phyloP scores from a whole-genome alignment of 805 yeast genomes.

The Millerozyma miso region DNA sequence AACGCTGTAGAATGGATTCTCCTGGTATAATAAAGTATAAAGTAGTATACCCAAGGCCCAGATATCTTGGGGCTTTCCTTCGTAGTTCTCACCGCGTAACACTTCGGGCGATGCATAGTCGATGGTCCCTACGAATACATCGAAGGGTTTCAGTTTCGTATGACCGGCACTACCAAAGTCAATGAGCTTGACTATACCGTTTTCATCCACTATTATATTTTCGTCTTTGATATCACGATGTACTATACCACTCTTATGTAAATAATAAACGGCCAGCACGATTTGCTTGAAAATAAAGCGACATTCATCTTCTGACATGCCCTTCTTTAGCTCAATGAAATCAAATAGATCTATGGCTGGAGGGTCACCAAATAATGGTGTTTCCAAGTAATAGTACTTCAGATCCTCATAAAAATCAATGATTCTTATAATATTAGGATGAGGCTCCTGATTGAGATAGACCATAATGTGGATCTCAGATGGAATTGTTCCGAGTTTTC shows the following conservation, averaged over 20 bases:
- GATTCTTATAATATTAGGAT: slow-evolving; percentile 80
- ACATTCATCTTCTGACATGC: slow-evolving; percentile 77
- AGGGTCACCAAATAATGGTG: slow-evolving; percentile 83
- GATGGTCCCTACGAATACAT: slow-evolving; percentile 94
- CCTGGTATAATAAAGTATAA: slow-evolving; percentile 87
- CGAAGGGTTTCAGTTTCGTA: slow-evolving; percentile 87
- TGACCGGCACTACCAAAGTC: slow-evolving; percentile 97
- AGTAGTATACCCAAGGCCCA: slow-evolving; percentile 95
- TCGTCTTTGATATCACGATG: slow-evolving; percentile 96
- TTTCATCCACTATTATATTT: slow-evolving; percentile 80
- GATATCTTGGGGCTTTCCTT: slow-evolving; percentile 91
- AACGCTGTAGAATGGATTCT: slow-evolving; percentile 91
- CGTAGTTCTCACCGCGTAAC: slow-evolving; percentile 79
- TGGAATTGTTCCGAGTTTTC: slow-evolving; percentile 88
- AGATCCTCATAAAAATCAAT: slow-evolving; percentile 93
- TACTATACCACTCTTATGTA: slow-evolving; percentile 82
- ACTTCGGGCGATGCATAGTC: slow-evolving; percentile 99
- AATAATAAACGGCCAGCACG: slow-evolving; percentile 71
- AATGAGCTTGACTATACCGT: slow-evolving; percentile 77
- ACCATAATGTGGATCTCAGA: slow-evolving; percentile 95
- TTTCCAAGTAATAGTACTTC: slow-evolving; percentile 83
- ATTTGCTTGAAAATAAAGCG: slow-evolving; percentile 75
- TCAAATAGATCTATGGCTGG: slow-evolving; percentile 94
- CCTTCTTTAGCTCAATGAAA: slow-evolving; percentile 77
- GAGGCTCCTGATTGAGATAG: slow-evolving; percentile 69